Base-by-base conservation (phyloP, 192 early-diverging fungal species). In the Umbelopsis ramanniana region DNA sequence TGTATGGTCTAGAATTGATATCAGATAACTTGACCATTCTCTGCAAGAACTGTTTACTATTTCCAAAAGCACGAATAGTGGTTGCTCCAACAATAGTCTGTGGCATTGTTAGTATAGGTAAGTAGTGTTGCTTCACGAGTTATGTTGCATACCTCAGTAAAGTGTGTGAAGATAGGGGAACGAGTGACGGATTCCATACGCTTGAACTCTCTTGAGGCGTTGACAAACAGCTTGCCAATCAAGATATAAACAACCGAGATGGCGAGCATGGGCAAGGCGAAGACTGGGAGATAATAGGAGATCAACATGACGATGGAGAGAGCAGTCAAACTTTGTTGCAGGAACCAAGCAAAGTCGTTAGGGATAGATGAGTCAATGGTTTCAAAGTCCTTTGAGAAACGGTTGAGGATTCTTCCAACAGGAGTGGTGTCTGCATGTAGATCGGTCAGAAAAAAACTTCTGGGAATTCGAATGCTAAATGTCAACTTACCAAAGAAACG, bases 361-460 rank as follows among this genome's bases (percentile, higher is more conserved):
- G 88, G 83, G 38, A 90, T 76, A 1, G 66, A 63, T 9, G 85
- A 85, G 70, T 97, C 95, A 50, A 97, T 77, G 0, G 89, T 85
- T 66, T 91, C 90, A 76, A 97, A 91, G 78, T 98, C 94, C 57
- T 92, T 91, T 10, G 93, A 89, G 75, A 95, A 96, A 19, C 97
- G 83, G 82, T 96, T 98, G 69, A 96, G 85, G 33, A 97, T 91
- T 21, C 92, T 89, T 29, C 95, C 94, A 22, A 93, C 81, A 7
- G 96, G 94, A 15, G 92, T 93, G 8, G 89, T 89, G 73, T 96
- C 57, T 63, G 4, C 37, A 17, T 63, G 17, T 63, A 29, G 29
- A 29, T 19, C 15, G 40, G 6, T 11, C 6, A 43, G 11, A 6
- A 29, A 63, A 29, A 29, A 29, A 1, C 29, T 29, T 29, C 29